Base-by-base conservation (phyloP, 805 yeast species). In the Candida jianshihensis region DNA sequence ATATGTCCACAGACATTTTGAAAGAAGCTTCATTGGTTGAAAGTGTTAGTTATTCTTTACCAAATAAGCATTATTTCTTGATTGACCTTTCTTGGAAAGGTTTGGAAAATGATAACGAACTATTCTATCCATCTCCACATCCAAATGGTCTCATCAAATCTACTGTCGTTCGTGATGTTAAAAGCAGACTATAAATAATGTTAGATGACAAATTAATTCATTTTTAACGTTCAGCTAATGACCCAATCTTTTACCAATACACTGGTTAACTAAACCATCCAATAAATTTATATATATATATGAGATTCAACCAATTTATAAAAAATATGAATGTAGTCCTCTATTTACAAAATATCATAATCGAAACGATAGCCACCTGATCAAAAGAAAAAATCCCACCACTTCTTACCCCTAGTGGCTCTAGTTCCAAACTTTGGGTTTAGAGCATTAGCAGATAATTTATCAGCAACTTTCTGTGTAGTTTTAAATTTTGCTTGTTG, bases 61-160 rank as follows among this genome's bases (percentile, higher is more conserved):
- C 97, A 54, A 89, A 89, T 73, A 89, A 86, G 65, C 97, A 89
- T 61, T 89, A 82, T 68, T 76, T 89, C 58, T 71, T 85, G 58
- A 71, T 78, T 56, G 86, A 89, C 57, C 69, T 88, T 48, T 63
- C 73, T 42, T 88, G 95, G 95, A 81, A 86, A 61, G 95, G 92
- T 26, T 69, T 84, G 51, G 68, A 73, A 49, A 81, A 82, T 59
- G 85, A 88, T 51, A 78, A 82, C 41, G 94, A 83, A 51, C 71
- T 89, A 47, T 88, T 80, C 63, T 87, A 88, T 59, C 97, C 97
- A 48, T 69, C 86, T 26, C 78, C 94, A 40, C 90, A 89, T 64
- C 97, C 97, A 53, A 88, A 85, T 57, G 97, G 97, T 34, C 74
- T 83, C 61, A 89, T 89, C 61, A 82, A 80, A 60, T 81, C 87